Evolutionary conservation across 1,284 basidiomycete genomes (phyloP).

Genomic region (Marasmius fiardii): DNA sequence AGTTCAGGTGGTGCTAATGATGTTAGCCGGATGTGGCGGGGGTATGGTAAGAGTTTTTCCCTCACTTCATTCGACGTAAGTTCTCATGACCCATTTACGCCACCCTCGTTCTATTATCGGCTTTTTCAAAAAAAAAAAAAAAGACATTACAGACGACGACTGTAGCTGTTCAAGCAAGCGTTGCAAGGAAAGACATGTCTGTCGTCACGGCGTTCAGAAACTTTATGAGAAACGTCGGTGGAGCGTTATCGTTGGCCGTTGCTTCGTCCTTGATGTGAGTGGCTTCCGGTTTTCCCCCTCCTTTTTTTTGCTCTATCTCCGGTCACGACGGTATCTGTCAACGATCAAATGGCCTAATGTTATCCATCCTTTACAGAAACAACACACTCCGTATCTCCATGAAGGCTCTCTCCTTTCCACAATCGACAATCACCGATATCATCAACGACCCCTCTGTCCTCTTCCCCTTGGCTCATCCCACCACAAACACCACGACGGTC

Average conservation of each 20-base stretch:
- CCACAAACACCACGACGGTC: constrained; percentile 32
- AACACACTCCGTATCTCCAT: constrained; percentile 47
- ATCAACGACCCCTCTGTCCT: constrained; percentile 50
- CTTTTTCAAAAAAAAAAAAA: too few species aligned
- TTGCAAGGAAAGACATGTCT: constrained; percentile 62
- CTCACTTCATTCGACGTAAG: not conserved
- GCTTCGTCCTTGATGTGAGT: constrained; percentile 54
- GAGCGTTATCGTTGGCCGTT: constrained; percentile 59
- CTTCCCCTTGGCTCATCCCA: constrained; percentile 21
- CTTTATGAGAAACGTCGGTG: constrained; percentile 64
- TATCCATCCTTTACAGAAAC: constrained; percentile 35
- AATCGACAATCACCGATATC: constrained; percentile 34
- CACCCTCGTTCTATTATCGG: not conserved
- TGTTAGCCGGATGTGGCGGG: constrained; percentile 66
- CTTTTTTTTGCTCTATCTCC: constrained; percentile 1
- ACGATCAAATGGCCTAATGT: not conserved
- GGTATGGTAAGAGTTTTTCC: constrained; percentile 43
- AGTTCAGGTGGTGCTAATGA: constrained; percentile 62
- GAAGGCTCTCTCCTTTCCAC: constrained; percentile 31
- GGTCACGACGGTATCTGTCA: not conserved
- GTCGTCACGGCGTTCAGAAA: constrained; percentile 71
- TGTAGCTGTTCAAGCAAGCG: constrained; percentile 69
- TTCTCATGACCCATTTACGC: not conserved
- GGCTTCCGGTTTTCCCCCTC: too few species aligned
- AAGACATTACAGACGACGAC: constrained; percentile 63